Evolutionary conservation across 305 asterid genomes (phyloP).

Genomic region (Rubia tinctorum): DNA sequence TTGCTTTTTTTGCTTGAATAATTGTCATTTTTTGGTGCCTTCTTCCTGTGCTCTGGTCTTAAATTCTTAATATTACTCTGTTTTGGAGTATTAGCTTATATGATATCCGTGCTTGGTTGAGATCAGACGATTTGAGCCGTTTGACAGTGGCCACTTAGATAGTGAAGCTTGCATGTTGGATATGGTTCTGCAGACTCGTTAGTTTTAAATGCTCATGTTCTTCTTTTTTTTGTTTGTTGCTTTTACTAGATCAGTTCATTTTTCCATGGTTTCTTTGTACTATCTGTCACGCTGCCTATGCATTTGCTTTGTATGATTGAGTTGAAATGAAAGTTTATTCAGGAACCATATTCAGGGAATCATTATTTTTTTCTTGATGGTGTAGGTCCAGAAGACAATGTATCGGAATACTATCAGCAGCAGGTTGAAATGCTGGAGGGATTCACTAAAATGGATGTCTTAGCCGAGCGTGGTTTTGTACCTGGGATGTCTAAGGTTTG

Average conservation of each 20-base stretch:
- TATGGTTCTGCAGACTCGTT: neutral
- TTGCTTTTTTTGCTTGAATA: neutral
- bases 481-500: slow-evolving; percentile 44
- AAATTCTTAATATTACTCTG: neutral
- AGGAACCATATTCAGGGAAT: neutral
- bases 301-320: neutral
- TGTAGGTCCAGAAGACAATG: slow-evolving; percentile 42
- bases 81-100: neutral
- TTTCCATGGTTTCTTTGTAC: neutral
- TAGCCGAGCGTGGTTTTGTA: slow-evolving; percentile 46
- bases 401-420: slow-evolving; percentile 50
- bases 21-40: neutral
- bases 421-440: slow-evolving; percentile 57
- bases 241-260: neutral
- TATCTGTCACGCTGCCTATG: neutral
- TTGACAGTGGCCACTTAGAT: neutral
- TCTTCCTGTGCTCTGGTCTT: neutral
- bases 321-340: neutral
- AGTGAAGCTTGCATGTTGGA: neutral
- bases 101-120: neutral
- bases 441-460: slow-evolving; percentile 52
- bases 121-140: neutral
- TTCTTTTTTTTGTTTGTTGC: neutral
- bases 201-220: neutral
- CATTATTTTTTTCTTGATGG: slow-evolving; percentile 10